Conservation (phyloP, 176 grass and related monocot species). For the Bolboschoenus planiculmis region DNA sequence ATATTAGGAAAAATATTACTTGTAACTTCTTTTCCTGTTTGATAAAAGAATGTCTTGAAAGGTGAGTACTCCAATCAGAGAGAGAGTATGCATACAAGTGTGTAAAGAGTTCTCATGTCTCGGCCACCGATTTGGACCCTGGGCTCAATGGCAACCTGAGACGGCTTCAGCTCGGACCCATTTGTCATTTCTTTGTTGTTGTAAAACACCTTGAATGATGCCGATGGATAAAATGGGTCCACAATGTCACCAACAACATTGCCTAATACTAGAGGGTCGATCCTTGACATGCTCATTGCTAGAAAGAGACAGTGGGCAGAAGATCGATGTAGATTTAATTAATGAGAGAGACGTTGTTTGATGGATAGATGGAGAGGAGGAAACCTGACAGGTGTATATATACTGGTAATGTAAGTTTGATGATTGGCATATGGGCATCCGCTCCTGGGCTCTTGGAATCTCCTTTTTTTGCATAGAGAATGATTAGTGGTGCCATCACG, state of each 20-base stretch:
- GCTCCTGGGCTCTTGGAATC: constrained; percentile 22
- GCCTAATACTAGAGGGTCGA: constrained; percentile 65
- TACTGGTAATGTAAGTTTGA: constrained; percentile 3
- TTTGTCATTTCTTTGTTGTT: constrained; percentile 73
- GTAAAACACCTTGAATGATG: constrained; percentile 53
- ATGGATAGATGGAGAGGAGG: constrained; percentile 15
- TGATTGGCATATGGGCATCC: constrained; percentile 18
- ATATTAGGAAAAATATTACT: no score
- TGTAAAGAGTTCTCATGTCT: constrained; percentile 80
- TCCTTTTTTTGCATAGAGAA: constrained; percentile 18
- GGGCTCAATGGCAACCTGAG: constrained; percentile 56
- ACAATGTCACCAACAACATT: constrained; percentile 80
- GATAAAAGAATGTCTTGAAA: not conserved
- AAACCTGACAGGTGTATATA: constrained; percentile 18
- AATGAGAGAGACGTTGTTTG: constrained; percentile 15
- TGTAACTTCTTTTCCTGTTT: no score
- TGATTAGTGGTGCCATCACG: constrained; percentile 24
- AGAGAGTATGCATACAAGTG: constrained; percentile 48
- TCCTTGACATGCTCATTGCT: constrained; percentile 54
- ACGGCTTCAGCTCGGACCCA: constrained; percentile 80
- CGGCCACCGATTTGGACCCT: constrained; percentile 50
- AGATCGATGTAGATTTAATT: not conserved
- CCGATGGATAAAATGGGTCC: constrained; percentile 48
- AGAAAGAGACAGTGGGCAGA: constrained; percentile 22
- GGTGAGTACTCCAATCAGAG: not conserved